phyloP scores from a whole-genome alignment of 352 stramenopile genomes.

The Globisporangium splendens region DNA sequence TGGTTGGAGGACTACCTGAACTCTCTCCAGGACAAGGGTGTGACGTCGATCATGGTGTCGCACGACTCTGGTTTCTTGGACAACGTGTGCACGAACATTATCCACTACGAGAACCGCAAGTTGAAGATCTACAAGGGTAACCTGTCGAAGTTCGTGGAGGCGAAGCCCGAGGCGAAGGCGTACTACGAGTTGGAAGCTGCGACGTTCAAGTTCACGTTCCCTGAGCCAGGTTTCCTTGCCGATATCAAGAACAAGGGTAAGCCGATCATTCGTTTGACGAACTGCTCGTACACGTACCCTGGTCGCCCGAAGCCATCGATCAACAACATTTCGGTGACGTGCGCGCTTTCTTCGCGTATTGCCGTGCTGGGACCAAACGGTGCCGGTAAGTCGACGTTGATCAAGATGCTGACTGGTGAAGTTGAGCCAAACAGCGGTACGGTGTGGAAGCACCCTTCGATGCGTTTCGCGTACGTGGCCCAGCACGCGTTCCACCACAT shows the following conservation, averaged over 20 bases:
- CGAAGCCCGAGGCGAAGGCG: conserved; percentile 84
- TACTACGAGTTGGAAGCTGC: conserved; percentile 88
- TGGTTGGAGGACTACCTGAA: conserved; percentile 93
- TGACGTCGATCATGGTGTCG: conserved; percentile 94
- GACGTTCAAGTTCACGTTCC: conserved; percentile 86
- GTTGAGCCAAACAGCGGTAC: conserved; percentile 75
- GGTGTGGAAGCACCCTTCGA: conserved; percentile 83
- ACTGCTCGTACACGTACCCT: conserved; percentile 85
- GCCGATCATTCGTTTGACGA: conserved; percentile 86
- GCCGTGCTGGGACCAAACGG: conserved; percentile 88
- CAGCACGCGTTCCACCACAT: conserved; percentile 98
- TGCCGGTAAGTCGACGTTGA: conserved; percentile 95
- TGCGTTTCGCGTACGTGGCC: conserved; percentile 95
- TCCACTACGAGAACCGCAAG: conserved; percentile 96
- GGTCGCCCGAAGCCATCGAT: conserved; percentile 76
- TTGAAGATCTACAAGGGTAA: conserved; percentile 89
- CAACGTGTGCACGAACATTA: conserved; percentile 97
- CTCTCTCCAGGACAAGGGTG: conserved; percentile 59
- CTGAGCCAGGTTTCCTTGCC: conserved; percentile 83
- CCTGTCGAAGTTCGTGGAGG: conserved; percentile 80
- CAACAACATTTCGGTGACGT: conserved; percentile 80
- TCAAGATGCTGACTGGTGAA: conserved; percentile 92
- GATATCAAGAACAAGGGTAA: conserved; percentile 91
- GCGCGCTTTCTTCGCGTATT: conserved; percentile 77
- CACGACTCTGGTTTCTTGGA: conserved; percentile 98